Conservation (phyloP, 176 grass and related monocot species). For the Stipa capillata region DNA sequence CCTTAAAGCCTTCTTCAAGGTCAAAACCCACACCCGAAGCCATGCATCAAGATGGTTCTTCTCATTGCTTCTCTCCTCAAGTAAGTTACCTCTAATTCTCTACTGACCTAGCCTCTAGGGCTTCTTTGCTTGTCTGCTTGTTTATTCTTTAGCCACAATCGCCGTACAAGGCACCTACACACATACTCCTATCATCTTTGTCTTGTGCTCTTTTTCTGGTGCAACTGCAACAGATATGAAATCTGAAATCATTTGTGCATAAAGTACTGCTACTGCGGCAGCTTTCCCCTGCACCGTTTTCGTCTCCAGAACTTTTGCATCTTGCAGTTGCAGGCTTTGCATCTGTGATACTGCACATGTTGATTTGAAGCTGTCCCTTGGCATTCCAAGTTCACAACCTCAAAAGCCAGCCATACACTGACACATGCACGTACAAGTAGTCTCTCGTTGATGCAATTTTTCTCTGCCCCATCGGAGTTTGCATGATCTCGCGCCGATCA, state of each 20-base stretch:
- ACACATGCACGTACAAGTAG: not conserved
- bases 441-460: not conserved
- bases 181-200: slow-evolving; percentile 18
- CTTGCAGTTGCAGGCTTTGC: not conserved
- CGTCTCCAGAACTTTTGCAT: not conserved
- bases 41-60: slow-evolving; percentile 14
- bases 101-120: not conserved
- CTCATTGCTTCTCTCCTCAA: slow-evolving; percentile 1
- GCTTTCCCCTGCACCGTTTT: slow-evolving; percentile 14
- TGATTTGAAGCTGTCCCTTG: not conserved
- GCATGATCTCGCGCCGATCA: slow-evolving; percentile 7
- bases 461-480: not conserved
- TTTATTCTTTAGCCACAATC: slow-evolving; percentile 21
- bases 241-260: slow-evolving; percentile 19
- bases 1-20: slow-evolving; percentile 14
- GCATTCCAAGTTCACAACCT: not conserved
- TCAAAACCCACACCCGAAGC: slow-evolving; percentile 18
- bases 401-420: not conserved
- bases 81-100: slow-evolving; percentile 23
- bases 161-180: slow-evolving; percentile 12
- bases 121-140: slow-evolving; percentile 29
- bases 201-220: not conserved
- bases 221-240: not conserved
- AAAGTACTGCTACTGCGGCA: slow-evolving; percentile 13
- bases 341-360: not conserved